Evolutionary conservation across 345 rosid genomes (phyloP).

Genomic region (Bretschneidera sinensis): DNA sequence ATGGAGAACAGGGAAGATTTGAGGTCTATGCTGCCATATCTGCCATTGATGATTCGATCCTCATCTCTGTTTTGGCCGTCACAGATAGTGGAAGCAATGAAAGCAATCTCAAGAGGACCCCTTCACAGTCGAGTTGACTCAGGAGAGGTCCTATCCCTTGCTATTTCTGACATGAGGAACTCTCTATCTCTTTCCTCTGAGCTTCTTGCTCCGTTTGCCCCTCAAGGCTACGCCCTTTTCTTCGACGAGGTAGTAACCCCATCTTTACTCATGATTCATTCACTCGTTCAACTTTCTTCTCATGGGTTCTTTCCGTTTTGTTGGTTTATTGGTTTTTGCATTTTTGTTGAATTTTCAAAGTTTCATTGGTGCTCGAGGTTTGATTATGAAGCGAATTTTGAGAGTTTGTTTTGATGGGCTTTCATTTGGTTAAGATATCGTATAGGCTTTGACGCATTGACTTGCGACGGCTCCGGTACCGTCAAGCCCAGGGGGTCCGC

Average conservation of each 20-base stretch:
- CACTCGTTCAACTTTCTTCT: background rate
- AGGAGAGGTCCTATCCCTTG: conserved; percentile 51
- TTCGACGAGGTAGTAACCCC: conserved; percentile 50
- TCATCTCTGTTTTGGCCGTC: conserved; percentile 64
- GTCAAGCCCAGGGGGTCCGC: no score
- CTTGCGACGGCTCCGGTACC: no score
- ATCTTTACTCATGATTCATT: background rate
- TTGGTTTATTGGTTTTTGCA: background rate
- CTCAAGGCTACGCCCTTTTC: conserved; percentile 54
- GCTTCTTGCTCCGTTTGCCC: conserved; percentile 40
- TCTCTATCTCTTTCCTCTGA: conserved; percentile 39
- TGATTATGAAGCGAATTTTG: no score
- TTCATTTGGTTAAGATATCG: no score
- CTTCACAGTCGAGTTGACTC: conserved; percentile 51
- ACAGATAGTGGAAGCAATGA: conserved; percentile 50
- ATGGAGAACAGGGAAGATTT: conserved; percentile 60
- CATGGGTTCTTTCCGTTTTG: background rate
- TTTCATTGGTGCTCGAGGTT: no score
- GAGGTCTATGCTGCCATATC: conserved; percentile 44
- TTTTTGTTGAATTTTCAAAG: background rate
- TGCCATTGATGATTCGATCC: conserved; percentile 49
- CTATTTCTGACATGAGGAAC: conserved; percentile 50
- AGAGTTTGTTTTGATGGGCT: no score
- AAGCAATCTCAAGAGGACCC: conserved; percentile 61
- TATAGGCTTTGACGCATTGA: no score